These are phyloP conservation scores for Micractinium conductrix DNA, from an alignment of 139 green algal species.

Conservation along the genomic window DNA sequence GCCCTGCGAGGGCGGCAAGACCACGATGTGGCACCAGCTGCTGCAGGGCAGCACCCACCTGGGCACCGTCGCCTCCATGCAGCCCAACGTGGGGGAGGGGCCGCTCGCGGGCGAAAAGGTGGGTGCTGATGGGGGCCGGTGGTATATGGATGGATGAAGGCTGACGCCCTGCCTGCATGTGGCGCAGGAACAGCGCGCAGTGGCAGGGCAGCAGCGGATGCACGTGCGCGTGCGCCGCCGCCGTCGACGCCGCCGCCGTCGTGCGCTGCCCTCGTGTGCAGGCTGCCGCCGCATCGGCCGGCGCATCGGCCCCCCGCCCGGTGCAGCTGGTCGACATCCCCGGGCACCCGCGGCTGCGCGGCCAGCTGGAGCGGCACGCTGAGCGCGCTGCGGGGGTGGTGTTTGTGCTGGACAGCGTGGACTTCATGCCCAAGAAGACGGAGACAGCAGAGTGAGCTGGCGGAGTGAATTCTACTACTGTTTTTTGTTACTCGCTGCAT, in stretches of 20 bases:
- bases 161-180: too few species aligned
- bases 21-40: conserved; percentile 79
- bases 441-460: conserved; percentile 62
- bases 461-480: too few species aligned
- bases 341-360: conserved; percentile 79
- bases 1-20: conserved; percentile 78
- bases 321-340: conserved; percentile 85
- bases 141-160: too few species aligned
- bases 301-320: background rate
- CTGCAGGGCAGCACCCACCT: conserved; percentile 55
- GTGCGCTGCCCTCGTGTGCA: too few species aligned
- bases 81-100: conserved; percentile 55
- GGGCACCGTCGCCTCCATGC: conserved; percentile 82
- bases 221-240: too few species aligned
- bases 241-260: too few species aligned
- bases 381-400: conserved; percentile 71
- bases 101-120: conserved; percentile 41
- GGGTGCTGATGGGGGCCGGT: too few species aligned
- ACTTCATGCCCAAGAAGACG: conserved; percentile 79
- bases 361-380: conserved; percentile 63
- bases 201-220: too few species aligned
- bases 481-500: too few species aligned
- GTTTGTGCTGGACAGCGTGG: conserved; percentile 86
- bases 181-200: too few species aligned
- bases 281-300: too few species aligned